Conservation (phyloP, 2,329 filamentous ascomycete genomes). For the Colletotrichum viniferum region DNA sequence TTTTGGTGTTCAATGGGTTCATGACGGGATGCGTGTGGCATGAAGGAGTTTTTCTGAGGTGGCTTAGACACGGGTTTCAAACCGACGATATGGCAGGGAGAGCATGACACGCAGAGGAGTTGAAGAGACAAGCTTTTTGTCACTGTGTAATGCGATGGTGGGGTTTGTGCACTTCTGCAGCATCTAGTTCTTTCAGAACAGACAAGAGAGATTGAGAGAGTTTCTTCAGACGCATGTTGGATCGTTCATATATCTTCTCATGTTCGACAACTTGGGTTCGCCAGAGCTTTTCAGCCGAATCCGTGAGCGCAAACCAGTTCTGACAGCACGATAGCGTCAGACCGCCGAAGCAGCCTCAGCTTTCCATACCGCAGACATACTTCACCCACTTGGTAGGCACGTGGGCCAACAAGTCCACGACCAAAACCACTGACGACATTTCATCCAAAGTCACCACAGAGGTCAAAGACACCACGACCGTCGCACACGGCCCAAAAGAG, state of each 20-base stretch:
- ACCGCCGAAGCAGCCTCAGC: not conserved
- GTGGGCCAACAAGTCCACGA: not conserved
- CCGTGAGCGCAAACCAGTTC: not conserved
- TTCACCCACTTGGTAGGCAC: not conserved
- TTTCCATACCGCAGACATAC: rapidly evolving
- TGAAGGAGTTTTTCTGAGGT: not conserved
- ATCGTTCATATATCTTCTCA: rapidly evolving
- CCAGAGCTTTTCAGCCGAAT: rapidly evolving
- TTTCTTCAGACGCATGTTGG: rapidly evolving
- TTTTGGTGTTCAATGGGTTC: not conserved
- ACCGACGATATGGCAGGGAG: not conserved
- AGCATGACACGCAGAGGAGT: not conserved
- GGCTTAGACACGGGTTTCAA: not conserved
- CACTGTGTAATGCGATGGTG: not conserved
- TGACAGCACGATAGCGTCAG: not conserved
- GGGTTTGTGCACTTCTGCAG: not conserved
- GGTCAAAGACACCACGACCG: not conserved
- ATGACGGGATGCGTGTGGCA: not conserved
- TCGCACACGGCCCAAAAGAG: not conserved
- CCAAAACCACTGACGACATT: not conserved
- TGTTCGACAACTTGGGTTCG: rapidly evolving
- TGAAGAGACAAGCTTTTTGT: not conserved
- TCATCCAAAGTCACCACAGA: not conserved
- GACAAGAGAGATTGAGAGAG: not conserved
- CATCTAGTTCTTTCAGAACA: not conserved